Conservation (phyloP, 495 filamentous ascomycete genomes). For the Parathielavia appendiculata region DNA sequence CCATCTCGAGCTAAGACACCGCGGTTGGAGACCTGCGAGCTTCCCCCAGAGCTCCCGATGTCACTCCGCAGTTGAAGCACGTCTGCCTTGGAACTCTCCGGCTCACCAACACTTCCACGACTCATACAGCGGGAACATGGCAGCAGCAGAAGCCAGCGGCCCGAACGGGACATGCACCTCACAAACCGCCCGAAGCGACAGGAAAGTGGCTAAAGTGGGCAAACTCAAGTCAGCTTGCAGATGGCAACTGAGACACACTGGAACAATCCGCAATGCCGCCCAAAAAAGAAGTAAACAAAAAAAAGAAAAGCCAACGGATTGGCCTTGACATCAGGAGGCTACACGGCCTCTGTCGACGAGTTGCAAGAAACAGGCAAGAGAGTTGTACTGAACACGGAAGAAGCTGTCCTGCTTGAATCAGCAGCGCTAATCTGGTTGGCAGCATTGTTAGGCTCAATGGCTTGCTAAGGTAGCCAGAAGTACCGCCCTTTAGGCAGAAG, state of each 20-base stretch:
- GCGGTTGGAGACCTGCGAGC: not conserved
- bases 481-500: constrained; percentile 27
- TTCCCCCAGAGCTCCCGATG: not conserved
- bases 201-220: not conserved
- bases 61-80: not conserved
- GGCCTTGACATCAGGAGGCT: not conserved
- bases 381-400: not conserved
- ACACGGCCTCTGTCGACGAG: not conserved
- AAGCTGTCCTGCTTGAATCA: not conserved
- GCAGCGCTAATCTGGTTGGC: not conserved
- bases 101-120: not conserved
- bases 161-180: not conserved
- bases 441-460: too few species aligned
- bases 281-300: not conserved
- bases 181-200: constrained; percentile 15
- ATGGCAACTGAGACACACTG: not conserved
- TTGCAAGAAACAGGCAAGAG: not conserved
- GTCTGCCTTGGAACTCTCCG: not conserved
- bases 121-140: constrained; percentile 3
- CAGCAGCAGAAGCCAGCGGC: not conserved
- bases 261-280: not conserved
- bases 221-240: constrained; percentile 1
- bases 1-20: not conserved
- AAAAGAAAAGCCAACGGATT: too few species aligned
- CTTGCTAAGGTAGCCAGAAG: constrained; percentile 16